Evolutionary conservation across 2,329 filamentous ascomycete species (phyloP).

Genomic region (Aureobasidium leucospermi): DNA sequence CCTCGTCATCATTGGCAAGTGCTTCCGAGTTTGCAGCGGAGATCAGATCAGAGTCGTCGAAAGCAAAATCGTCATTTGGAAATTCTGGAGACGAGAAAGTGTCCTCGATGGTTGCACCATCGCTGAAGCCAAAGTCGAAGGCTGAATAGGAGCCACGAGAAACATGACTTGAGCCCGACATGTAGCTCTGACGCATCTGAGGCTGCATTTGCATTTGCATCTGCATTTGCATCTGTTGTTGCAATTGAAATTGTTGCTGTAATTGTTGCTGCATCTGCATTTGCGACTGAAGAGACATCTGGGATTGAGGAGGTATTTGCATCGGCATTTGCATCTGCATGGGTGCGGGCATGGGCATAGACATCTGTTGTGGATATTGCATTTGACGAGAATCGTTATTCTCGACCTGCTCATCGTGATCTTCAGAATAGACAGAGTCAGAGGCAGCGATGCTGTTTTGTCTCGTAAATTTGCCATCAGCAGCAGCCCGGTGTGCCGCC

Average conservation of each 20-base stretch:
- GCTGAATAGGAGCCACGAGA: slow-evolving; percentile 20
- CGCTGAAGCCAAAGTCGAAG: slow-evolving; percentile 36
- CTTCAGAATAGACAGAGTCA: slow-evolving; percentile 20
- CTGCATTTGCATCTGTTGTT: neutral
- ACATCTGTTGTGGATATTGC: neutral
- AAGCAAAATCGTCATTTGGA: slow-evolving; percentile 39
- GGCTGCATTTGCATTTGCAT: slow-evolving; percentile 7
- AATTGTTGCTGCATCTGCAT: neutral
- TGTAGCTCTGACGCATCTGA: slow-evolving; percentile 1
- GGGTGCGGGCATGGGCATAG: neutral
- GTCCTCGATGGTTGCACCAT: slow-evolving; percentile 17
- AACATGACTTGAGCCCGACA: slow-evolving; percentile 1
- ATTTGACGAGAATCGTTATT: neutral
- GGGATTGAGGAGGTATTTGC: neutral
- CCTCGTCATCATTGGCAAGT: slow-evolving; percentile 83
- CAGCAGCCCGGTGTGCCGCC: slow-evolving; percentile 69
- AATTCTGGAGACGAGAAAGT: slow-evolving; percentile 10
- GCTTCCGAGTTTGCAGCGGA: slow-evolving; percentile 92
- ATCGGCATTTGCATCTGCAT: neutral
- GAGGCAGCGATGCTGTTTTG: slow-evolving; percentile 39
- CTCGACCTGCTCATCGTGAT: slow-evolving; percentile 21
- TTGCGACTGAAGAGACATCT: neutral
- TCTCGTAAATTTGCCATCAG: slow-evolving; percentile 66
- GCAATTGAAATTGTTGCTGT: neutral
- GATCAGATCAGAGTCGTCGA: slow-evolving; percentile 76